A percentile compares a stretch with the other conserved stretches of the same genome.
phyloP scores from a whole-genome alignment of 164 flowering plant genomes.

The Sextonia rubra region DNA sequence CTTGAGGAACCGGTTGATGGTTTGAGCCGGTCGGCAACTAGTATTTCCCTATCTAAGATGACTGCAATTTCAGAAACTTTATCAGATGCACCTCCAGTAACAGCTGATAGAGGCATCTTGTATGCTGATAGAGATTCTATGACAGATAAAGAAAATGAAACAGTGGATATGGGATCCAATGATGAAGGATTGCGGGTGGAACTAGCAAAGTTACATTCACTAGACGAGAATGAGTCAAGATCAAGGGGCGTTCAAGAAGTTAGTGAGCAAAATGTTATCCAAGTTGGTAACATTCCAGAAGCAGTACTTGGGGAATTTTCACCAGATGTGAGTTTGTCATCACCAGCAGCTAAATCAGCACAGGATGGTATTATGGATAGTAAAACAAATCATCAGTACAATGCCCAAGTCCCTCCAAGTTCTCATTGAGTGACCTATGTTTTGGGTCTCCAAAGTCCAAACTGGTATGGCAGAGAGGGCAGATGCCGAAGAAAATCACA shows the following conservation, averaged over 20 bases:
- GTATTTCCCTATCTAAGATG: conserved; percentile 28
- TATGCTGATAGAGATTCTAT: conserved; percentile 18
- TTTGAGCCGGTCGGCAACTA: conserved; percentile 45
- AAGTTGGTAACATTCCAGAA: conserved; percentile 7
- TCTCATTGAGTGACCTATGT: neutral
- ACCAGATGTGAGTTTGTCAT: conserved; percentile 14
- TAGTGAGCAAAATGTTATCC: conserved; percentile 12
- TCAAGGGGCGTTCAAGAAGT: conserved; percentile 14
- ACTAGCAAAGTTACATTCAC: conserved; percentile 14
- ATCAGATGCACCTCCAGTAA: conserved; percentile 8
- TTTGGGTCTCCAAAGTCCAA: neutral
- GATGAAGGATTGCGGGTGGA: conserved; percentile 14
- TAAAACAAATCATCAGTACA: conserved; percentile 11
- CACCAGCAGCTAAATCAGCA: conserved; percentile 9
- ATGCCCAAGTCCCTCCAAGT: conserved; percentile 12
- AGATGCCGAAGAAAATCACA: conserved; percentile 16
- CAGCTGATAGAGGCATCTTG: conserved; percentile 17
- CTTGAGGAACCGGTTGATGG: conserved; percentile 69
- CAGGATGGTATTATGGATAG: conserved; percentile 8
- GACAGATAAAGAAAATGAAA: conserved; percentile 11
- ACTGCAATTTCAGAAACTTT: conserved; percentile 13
- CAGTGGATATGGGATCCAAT: conserved; percentile 15
- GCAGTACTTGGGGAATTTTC: neutral
- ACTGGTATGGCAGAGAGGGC: conserved; percentile 6
- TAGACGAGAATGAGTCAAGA: conserved; percentile 25